Evolutionary conservation across 2,329 filamentous ascomycete genomes (phyloP).

Genomic region (Hypoxylon sp.): DNA sequence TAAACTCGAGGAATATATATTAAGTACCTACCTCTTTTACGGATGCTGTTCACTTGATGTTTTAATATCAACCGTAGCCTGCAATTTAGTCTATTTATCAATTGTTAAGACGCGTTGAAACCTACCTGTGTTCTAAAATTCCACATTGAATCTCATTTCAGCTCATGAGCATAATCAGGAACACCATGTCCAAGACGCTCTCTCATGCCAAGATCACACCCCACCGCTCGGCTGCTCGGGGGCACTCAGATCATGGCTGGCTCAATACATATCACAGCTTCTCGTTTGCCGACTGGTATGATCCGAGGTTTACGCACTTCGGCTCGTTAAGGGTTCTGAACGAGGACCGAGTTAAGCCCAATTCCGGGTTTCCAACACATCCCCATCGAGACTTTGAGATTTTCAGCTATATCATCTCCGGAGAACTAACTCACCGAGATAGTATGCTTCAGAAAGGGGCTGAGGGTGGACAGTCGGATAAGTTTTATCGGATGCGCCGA

Average conservation of each 20-base stretch:
- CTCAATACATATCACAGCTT: constrained; percentile 90
- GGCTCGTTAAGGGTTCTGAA: constrained; percentile 87
- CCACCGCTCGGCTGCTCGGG: constrained; percentile 78
- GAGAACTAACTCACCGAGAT: constrained; percentile 89
- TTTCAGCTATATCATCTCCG: constrained; percentile 84
- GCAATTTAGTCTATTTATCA: neutral
- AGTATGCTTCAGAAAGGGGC: constrained; percentile 80
- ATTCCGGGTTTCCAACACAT: constrained; percentile 86
- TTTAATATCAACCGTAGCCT: neutral
- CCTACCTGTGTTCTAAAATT: too few species aligned
- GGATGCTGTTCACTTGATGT: neutral
- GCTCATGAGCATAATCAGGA: constrained; percentile 57
- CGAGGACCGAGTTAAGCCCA: constrained; percentile 83
- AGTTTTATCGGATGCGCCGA: constrained; percentile 78
- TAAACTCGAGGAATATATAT: neutral
- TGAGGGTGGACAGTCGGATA: constrained; percentile 70
- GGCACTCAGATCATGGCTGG: constrained; percentile 87
- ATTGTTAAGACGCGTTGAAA: neutral
- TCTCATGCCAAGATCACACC: constrained; percentile 79
- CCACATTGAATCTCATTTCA: too few species aligned
- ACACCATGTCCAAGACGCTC: constrained; percentile 73
- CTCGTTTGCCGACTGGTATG: constrained; percentile 80
- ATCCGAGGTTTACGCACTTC: constrained; percentile 76
- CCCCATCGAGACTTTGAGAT: constrained; percentile 90
- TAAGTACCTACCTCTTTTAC: neutral